Base-by-base conservation (phyloP, 2,329 filamentous ascomycete genomes). In the Alternaria postmessia region DNA sequence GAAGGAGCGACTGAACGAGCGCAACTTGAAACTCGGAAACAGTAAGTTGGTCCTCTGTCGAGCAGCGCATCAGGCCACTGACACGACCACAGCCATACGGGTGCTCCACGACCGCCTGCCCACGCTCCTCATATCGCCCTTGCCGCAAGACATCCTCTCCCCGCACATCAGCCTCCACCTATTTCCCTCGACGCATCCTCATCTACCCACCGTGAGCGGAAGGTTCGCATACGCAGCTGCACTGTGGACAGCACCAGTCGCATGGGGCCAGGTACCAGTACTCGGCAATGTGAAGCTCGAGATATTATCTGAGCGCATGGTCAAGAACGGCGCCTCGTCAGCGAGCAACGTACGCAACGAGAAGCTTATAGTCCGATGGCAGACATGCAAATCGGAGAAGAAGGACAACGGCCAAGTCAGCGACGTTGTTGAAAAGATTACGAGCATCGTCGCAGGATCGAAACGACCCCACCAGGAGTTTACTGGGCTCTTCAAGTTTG, bases 171-270 rank as follows among this genome's bases (percentile, higher is more conserved):
- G 82, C 26, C 83, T 90, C 20, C 86, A 89, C 68, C 82, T 89
- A 12, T 90, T 90, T 66, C 88, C 88, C 20, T 89, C 87, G 5
- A 95, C 92, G 0, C 92, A 96, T 72, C 92, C 91, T 3, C 91
- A 94, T 77, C 91, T 99, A 3, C 95, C 95, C 34, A 91, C 89
- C n/a, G 95, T 98, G 41, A 92, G 92, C 28, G 95, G 95, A 53
- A 88, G 91, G 47, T 91, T 97, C 36, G 91, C 93, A 48, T 99
- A 99, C 78, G 91, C 91, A 36, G 94, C 95, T 18, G 95, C 95
- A 3, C 84, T 99, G 38, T 98, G 94, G 94, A 97, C 95, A 0
- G 93, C 94, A 0, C 95, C 95, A 0, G 90, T 99, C 52, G 94
- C 94, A 30, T 99, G 95, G 95, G 96, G 96, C 72, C 88, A 92